These are phyloP conservation scores for Astrocystis sublimbata DNA, from an alignment of 495 filamentous ascomycete genomes.

Conservation along the genomic window DNA sequence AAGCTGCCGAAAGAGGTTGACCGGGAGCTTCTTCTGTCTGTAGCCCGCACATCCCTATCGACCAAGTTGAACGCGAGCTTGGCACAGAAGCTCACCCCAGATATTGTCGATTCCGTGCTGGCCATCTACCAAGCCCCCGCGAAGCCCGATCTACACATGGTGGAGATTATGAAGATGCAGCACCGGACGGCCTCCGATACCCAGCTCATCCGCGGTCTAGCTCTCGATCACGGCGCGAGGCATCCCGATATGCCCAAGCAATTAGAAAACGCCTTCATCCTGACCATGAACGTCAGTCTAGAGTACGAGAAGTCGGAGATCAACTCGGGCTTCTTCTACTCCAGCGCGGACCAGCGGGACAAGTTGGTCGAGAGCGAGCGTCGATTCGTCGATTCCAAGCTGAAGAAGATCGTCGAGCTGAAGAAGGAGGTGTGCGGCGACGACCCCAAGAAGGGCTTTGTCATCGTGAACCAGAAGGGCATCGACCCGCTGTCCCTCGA, in stretches of 20 bases:
- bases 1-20: constrained; percentile 86
- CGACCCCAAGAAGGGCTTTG: constrained; percentile 93
- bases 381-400: constrained; percentile 92
- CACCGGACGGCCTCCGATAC: constrained; percentile 95
- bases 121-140: constrained; percentile 85
- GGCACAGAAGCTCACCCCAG: constrained; percentile 86
- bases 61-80: constrained; percentile 89
- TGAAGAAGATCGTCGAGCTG: constrained; percentile 95
- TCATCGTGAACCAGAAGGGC: constrained; percentile 98
- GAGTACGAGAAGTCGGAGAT: constrained; percentile 99
- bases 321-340: constrained; percentile 99
- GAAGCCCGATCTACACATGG: constrained; percentile 97
- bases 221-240: constrained; percentile 91
- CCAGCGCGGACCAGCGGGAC: constrained; percentile 90
- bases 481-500: constrained; percentile 96
- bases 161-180: constrained; percentile 99
- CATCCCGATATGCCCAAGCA: constrained; percentile 98
- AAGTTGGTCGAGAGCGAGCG: constrained; percentile 98
- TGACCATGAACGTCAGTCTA: constrained; percentile 93
- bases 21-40: constrained; percentile 88
- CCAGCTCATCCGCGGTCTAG: constrained; percentile 89
- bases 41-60: constrained; percentile 90
- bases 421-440: constrained; percentile 97
- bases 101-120: constrained; percentile 93
- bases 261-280: constrained; percentile 91